phyloP scores from a whole-genome alignment of 345 rosid genomes.

The Citrus reticulata region DNA sequence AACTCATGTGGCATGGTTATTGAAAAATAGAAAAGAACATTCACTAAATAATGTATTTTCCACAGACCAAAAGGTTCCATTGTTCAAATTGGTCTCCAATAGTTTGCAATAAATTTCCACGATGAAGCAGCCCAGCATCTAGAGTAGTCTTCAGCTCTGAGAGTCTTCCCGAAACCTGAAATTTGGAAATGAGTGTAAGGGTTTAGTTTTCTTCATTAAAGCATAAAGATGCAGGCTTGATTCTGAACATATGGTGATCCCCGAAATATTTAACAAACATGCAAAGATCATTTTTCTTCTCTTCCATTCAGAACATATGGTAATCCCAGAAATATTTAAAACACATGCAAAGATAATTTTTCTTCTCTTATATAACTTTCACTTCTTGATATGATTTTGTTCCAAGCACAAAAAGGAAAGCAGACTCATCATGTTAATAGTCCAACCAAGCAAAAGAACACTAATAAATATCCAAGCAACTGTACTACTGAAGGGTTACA shows the following conservation, averaged over 20 bases:
- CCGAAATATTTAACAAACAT: background rate
- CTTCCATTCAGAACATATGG: conserved; percentile 3
- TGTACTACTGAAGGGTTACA: background rate
- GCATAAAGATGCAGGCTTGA: background rate
- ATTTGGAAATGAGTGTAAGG: conserved; percentile 2
- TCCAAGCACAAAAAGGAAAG: conserved; percentile 1
- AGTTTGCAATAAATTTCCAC: conserved; percentile 59
- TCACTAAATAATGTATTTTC: conserved; percentile 6
- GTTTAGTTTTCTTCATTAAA: background rate
- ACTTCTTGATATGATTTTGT: background rate
- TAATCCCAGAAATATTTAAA: conserved; percentile 1
- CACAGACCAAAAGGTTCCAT: conserved; percentile 73
- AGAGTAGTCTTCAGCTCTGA: conserved; percentile 74
- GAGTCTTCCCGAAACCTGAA: conserved; percentile 70
- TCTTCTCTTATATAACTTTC: background rate
- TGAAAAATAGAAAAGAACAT: background rate
- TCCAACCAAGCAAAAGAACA: background rate
- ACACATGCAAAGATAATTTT: background rate
- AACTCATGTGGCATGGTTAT: background rate
- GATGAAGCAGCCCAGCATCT: conserved; percentile 63
- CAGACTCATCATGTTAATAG: background rate
- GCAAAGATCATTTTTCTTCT: background rate
- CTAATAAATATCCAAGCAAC: conserved; percentile 3
- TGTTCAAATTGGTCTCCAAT: conserved; percentile 77
- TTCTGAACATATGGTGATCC: conserved; percentile 1